Evolutionary conservation across 2,329 filamentous ascomycete genomes (phyloP).

Genomic region (Diplodia scrobiculata): DNA sequence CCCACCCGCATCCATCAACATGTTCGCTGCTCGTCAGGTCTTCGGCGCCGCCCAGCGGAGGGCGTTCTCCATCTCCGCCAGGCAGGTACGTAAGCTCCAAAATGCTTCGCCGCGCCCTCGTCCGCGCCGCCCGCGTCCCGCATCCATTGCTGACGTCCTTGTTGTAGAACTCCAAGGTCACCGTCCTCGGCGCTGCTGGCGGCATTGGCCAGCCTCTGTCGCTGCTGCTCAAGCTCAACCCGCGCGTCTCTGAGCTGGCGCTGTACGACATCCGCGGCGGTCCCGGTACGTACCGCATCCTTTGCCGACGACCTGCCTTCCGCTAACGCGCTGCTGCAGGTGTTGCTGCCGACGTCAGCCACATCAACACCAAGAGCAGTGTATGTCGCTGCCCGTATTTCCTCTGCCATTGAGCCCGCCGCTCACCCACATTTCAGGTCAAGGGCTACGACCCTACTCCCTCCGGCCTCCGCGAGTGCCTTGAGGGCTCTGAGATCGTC

Average conservation of each 20-base stretch:
- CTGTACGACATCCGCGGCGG: constrained; percentile 97
- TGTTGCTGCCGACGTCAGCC: constrained; percentile 96
- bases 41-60: constrained; percentile 56
- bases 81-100: constrained; percentile 48
- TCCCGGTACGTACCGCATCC: constrained; percentile 68
- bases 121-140: constrained; percentile 30
- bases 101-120: constrained; percentile 28
- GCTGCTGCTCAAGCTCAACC: constrained; percentile 98
- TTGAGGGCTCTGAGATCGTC: constrained; percentile 89
- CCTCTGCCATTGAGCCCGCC: constrained; percentile 14
- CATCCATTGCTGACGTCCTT: constrained; percentile 34
- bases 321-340: constrained; percentile 54
- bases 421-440: constrained; percentile 55
- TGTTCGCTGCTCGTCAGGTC: constrained; percentile 68
- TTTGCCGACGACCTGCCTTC: background rate
- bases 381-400: constrained; percentile 41
- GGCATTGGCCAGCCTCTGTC: constrained; percentile 98
- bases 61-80: constrained; percentile 56
- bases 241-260: constrained; percentile 86
- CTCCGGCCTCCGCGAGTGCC: constrained; percentile 72
- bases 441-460: constrained; percentile 82
- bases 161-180: constrained; percentile 87
- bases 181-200: constrained; percentile 93
- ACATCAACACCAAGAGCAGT: constrained; percentile 98
- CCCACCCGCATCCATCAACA: constrained; percentile 50